Base-by-base conservation (phyloP, 768 basidiomycete species). In the Floccularia luteovirens region DNA sequence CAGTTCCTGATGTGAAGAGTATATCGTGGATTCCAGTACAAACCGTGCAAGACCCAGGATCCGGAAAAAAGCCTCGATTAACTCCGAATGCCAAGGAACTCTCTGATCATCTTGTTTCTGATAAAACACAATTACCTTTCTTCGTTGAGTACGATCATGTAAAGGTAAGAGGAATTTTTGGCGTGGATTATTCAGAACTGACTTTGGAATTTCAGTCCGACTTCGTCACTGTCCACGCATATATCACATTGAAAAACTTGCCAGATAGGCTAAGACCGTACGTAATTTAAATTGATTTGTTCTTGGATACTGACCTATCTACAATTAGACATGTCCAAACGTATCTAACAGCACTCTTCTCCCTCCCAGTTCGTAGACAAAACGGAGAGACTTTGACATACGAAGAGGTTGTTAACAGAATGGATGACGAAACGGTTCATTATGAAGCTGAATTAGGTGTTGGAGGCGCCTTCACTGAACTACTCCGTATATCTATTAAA, bases 121-220 rank as follows among this genome's bases (percentile, higher is more conserved):
- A 96, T 48, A 83, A 82, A 2, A 55, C 68, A 2, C 56, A 72
- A 2, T 56, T 93, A 24, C 79, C 94, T 4, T 93, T 91, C 64
- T 93, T 92, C 56, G 77, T 94, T 7, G 84, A 96, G 53, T 99
- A 90, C 53, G 87, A 96, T 51, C 89, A 93, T 58, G 90, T 94
- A 35, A 76, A 90, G 67, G 92, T 87, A 36, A 16, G 19, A 16
- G 24, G 41, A 20, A 41, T 38, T 24, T 36, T 32, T 36, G 30
- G 6, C 41, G n/a, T 13, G 28, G 28, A 43, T 31, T 10, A 22
- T 22, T 19, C 46, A 13, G 41, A 28, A 38, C 22, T 39, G 6
- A n/a, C 38, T 36, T 33, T 43, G 28, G 12, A 35, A 24, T 36
- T 21, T 34, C 46, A 96, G 88, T 98, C 94, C 5, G 90, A 94